Base-by-base conservation (phyloP, 148 eudicot species). In the Cornus controversa region DNA sequence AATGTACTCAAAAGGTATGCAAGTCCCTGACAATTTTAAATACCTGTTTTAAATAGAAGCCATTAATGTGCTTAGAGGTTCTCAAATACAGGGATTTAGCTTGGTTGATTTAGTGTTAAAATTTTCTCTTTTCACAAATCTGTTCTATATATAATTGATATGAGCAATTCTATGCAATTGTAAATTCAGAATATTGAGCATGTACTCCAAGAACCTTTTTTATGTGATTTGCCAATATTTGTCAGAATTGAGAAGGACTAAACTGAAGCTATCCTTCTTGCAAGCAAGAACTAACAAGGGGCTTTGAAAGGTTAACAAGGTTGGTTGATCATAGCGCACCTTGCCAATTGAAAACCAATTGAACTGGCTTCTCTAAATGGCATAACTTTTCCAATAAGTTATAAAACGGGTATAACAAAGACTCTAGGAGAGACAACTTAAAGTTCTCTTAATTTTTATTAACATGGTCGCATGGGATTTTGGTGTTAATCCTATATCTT, bases 1-100 rank as follows among this genome's bases (percentile, higher is more conserved):
- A 86, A 86, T 79, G 93, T 88, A 75, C 92, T 96, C 24, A 87
- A 80, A 78, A 88, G 89, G 99, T 90, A 80, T 70, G 81, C 80
- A 53, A 67, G 42, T 71, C 64, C 64, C 57, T 16, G 20, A 50
- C 57, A 13, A 50, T 50, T 50, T 13, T 50, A 50, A 40, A 11
- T 50, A 15, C 57, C 4, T 50, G 20, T 50, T 16, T 50, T 50
- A 8, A 20, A 63, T 31, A 36, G 11, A n/a, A 63, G 42, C 45
- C 45, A 40, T 40, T 40, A 9, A 40, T 40, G 45, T 40, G 45
- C 45, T 40, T 64, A 16, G 67, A 60, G 40, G 16, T 73, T 58
- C 29, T 18, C 1, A 60, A 62, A 24, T 10, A 25, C n/a, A 25
- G 23, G 69, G 57, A 45, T 62, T 73, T 36, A 60, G 13, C 45